Conservation (phyloP, 2,329 filamentous ascomycete species). For the Akanthomyces uredinophilus region DNA sequence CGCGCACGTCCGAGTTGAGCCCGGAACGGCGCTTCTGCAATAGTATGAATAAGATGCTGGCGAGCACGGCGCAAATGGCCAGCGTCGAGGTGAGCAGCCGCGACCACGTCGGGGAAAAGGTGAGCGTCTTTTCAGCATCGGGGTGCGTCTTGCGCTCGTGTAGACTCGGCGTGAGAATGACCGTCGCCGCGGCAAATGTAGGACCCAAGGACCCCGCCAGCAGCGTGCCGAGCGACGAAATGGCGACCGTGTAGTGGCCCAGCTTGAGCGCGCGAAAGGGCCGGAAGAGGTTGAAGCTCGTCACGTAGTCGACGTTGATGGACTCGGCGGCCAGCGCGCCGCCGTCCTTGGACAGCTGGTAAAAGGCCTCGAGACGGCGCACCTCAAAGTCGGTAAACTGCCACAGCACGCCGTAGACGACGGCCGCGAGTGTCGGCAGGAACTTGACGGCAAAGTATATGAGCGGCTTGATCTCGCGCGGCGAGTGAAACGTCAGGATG, state of each 20-base stretch:
- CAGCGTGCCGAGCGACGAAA: constrained; percentile 60
- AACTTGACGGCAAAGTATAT: constrained; percentile 61
- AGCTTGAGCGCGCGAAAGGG: constrained; percentile 58
- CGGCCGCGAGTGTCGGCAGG: constrained; percentile 55
- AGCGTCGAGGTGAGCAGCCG: constrained; percentile 55
- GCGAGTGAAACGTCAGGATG: constrained; percentile 44
- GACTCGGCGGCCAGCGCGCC: constrained; percentile 60
- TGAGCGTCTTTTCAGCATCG: constrained; percentile 45
- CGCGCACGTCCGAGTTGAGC: constrained; percentile 62
- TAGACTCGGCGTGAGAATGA: constrained; percentile 52
- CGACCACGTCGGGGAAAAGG: constrained; percentile 54
- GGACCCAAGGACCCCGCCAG: constrained; percentile 65
- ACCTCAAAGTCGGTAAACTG: constrained; percentile 63
- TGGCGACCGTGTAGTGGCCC: constrained; percentile 62
- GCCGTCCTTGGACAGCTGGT: constrained; percentile 56
- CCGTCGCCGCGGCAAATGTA: constrained; percentile 59
- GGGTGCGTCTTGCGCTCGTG: constrained; percentile 38
- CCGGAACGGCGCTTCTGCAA: constrained; percentile 60
- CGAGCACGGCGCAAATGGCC: constrained; percentile 52
- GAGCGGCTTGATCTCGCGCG: constrained; percentile 44
- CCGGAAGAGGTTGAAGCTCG: constrained; percentile 59
- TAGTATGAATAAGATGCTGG: constrained; percentile 53
- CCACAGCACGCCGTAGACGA: constrained; percentile 60
- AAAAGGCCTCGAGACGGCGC: constrained; percentile 61
- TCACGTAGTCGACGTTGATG: constrained; percentile 70